Base-by-base conservation (phyloP, 768 basidiomycete species). In the Tremella mesenterica region DNA sequence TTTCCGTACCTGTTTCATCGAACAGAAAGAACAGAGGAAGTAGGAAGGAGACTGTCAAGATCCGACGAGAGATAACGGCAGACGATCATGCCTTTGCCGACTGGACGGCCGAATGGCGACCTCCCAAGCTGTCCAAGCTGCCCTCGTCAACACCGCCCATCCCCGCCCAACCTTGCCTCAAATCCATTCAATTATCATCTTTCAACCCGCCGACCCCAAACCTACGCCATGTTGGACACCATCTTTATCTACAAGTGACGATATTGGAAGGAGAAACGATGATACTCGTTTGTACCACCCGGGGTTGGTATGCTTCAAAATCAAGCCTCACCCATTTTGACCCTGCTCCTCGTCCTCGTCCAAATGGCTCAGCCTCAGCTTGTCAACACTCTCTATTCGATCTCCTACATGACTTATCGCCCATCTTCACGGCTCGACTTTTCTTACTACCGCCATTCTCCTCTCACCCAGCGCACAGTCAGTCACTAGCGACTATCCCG, bases 181-280 rank as follows among this genome's bases (percentile, higher is more conserved):
- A 68, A 53, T 57, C 67, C 1, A 60, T 76, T 31, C 62, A 66
- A 43, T 54, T 77, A 38, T 75, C 75, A 13, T 72, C 74, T 8
- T 77, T 76, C 73, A 76, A 75, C 62, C 76, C 76, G 14, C 76
- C 76, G 8, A 69, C 76, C 13, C 72, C 75, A 26, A 70, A 75
- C 31, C 69, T 72, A 18, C 72, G 75, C 13, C 65, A 75, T 44
- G 58, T 67, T 20, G 76, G 76, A 14, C 76, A 77, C 54, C 70
- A 75, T 53, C 61, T 76, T 48, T 77, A 77, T 60, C 67, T 77
- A 44, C 72, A 67, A 38, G 58, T 76, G 36, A 63, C 70, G 39
- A 70, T 74, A 4, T 67, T 77, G 38, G 76, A 77, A 57, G 75
- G 75, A 48, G 76, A 77, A 36, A 64, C 68, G 7, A 59, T 59